These are phyloP conservation scores for Cicer cuneatum DNA, from an alignment of 306 rosid genomes.

Conservation along the genomic window DNA sequence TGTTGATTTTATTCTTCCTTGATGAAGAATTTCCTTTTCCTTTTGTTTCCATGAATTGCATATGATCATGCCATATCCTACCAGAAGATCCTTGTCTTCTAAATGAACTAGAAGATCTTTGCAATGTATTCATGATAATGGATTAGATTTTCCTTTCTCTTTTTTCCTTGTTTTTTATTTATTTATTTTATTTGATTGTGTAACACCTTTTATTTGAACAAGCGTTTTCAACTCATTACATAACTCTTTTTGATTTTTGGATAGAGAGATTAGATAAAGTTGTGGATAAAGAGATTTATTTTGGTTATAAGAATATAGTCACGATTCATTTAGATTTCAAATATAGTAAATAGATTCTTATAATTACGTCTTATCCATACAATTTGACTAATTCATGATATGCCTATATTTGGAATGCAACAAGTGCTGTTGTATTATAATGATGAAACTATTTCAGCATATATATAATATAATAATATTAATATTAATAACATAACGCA, in stretches of 20 bases:
- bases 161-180: neutral
- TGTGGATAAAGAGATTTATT: neutral
- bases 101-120: slow-evolving; percentile 69
- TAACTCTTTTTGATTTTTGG: slow-evolving; percentile 17
- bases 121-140: slow-evolving; percentile 55
- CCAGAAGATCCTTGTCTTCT: slow-evolving; percentile 91
- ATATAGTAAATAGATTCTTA: slow-evolving; percentile 39
- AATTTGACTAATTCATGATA: slow-evolving; percentile 35
- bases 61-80: slow-evolving; percentile 62
- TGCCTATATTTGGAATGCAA: slow-evolving; percentile 21
- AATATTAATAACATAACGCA: neutral
- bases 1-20: slow-evolving; percentile 34
- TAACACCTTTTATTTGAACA: slow-evolving; percentile 9
- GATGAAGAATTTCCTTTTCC: neutral
- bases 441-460: slow-evolving; percentile 25
- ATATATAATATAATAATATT: neutral
- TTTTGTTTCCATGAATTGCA: slow-evolving; percentile 40
- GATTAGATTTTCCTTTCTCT: neutral
- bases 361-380: slow-evolving; percentile 13
- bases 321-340: slow-evolving; percentile 32
- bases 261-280: neutral
- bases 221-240: neutral
- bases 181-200: neutral
- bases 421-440: neutral
- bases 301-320: slow-evolving; percentile 30